These are phyloP conservation scores for Sphaerulina musiva DNA, from an alignment of 2,329 filamentous ascomycete species.

Conservation along the genomic window DNA sequence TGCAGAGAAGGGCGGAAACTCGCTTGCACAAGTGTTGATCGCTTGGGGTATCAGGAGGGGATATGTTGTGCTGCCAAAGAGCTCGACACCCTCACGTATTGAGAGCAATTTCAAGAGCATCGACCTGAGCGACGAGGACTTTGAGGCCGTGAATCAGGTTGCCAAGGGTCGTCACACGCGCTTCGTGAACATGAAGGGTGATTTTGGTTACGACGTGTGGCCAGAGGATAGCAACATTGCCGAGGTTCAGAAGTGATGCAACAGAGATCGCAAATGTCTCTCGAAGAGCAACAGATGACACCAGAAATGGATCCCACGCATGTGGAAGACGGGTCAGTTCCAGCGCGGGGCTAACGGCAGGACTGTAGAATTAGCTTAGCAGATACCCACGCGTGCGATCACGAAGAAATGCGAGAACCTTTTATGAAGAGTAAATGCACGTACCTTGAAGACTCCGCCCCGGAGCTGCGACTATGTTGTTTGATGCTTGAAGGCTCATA, in stretches of 20 bases:
- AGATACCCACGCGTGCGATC: neutral
- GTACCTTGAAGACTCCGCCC: neutral
- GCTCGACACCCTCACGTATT: slow-evolving; percentile 59
- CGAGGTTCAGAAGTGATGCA: slow-evolving; percentile 10
- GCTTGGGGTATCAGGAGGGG: slow-evolving; percentile 61
- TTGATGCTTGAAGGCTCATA: too few species aligned
- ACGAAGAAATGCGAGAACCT: neutral
- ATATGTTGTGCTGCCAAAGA: slow-evolving; percentile 64
- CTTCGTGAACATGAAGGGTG: slow-evolving; percentile 78
- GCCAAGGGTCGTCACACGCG: slow-evolving; percentile 60
- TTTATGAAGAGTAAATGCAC: neutral
- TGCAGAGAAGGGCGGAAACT: slow-evolving; percentile 52
- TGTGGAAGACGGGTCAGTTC: neutral
- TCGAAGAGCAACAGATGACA: neutral
- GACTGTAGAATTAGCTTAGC: neutral
- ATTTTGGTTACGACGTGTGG: slow-evolving; percentile 60
- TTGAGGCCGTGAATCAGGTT: slow-evolving; percentile 56
- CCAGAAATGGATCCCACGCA: neutral
- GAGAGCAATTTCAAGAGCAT: slow-evolving; percentile 62
- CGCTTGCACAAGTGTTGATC: slow-evolving; percentile 56
- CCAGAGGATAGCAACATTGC: slow-evolving; percentile 11
- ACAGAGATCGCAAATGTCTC: neutral
- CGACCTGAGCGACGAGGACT: slow-evolving; percentile 49
- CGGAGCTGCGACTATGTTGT: too few species aligned
- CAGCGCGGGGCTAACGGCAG: neutral